Evolutionary conservation across 345 rosid genomes (phyloP).

Genomic region (Laguncularia racemosa): DNA sequence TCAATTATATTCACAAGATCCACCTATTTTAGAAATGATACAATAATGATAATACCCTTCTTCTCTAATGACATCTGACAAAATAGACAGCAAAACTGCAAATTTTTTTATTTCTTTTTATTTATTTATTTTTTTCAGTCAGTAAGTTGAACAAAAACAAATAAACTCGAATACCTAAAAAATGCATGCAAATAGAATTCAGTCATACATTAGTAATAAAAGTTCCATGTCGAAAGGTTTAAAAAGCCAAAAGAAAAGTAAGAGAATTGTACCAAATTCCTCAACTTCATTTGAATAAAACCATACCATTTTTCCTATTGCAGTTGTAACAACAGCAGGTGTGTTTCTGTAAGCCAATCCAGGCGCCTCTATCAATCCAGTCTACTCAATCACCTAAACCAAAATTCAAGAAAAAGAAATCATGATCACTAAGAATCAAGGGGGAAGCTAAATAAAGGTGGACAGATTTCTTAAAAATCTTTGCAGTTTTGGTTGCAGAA

Average conservation of each 20-base stretch:
- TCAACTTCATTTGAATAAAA: background rate
- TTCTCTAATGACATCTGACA: too few species aligned
- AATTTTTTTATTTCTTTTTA: too few species aligned
- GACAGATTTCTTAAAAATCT: too few species aligned
- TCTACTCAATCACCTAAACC: constrained; percentile 62
- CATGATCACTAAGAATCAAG: background rate
- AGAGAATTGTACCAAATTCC: too few species aligned
- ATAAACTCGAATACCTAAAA: background rate
- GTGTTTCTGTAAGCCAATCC: constrained; percentile 35
- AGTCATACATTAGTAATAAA: background rate
- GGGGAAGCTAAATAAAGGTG: background rate
- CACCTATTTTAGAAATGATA: too few species aligned
- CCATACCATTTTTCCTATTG: constrained; percentile 76
- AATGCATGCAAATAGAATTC: constrained; percentile 2
- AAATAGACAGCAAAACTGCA: background rate
- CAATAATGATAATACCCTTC: too few species aligned
- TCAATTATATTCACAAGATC: too few species aligned
- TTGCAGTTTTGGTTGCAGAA: too few species aligned
- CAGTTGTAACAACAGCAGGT: constrained; percentile 44
- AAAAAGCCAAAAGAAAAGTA: too few species aligned
- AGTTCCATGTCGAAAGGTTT: too few species aligned
- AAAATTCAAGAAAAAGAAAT: background rate
- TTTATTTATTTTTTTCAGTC: background rate
- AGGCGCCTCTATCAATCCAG: constrained; percentile 46
- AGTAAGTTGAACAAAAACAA: background rate